Evolutionary conservation across 768 basidiomycete genomes (phyloP).

Genomic region (Mrakia hoshinonis): DNA sequence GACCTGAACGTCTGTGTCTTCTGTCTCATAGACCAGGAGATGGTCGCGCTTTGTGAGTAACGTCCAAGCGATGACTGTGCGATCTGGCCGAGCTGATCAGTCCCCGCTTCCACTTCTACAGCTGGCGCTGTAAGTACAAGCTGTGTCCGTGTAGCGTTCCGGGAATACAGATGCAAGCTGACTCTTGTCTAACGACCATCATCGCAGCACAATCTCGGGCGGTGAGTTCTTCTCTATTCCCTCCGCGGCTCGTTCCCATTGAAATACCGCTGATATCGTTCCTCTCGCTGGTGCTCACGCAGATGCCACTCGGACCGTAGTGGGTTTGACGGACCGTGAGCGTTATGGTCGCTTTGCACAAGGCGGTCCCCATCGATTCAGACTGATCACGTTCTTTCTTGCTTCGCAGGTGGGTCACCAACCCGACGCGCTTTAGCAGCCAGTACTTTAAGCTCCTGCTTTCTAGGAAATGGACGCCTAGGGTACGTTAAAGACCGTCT

Average conservation of each 20-base stretch:
- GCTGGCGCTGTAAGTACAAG: background rate
- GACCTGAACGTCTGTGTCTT: background rate
- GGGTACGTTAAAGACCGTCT: background rate
- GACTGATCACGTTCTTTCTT: background rate
- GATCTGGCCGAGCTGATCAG: background rate
- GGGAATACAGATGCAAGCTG: background rate
- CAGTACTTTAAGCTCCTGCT: slow-evolving; percentile 42
- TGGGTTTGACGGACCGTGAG: slow-evolving; percentile 40
- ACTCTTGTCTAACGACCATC: background rate
- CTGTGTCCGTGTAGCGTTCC: background rate
- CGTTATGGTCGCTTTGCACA: background rate
- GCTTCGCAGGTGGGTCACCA: slow-evolving; percentile 39
- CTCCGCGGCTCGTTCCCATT: background rate
- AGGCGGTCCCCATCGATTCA: no score
- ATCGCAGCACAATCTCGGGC: slow-evolving; percentile 37
- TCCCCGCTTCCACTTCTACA: background rate
- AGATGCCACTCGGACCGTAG: slow-evolving; percentile 40
- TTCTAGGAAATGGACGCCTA: slow-evolving; percentile 37
- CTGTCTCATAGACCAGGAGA: slow-evolving; percentile 34
- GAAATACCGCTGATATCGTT: slow-evolving; percentile 26
- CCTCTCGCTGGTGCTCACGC: no score
- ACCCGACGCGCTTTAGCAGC: slow-evolving; percentile 42
- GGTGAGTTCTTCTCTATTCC: slow-evolving; percentile 1
- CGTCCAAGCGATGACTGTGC: background rate
- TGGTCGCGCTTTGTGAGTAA: slow-evolving; percentile 38